Conservation (phyloP, 768 basidiomycete genomes). For the Pholiota molesta region DNA sequence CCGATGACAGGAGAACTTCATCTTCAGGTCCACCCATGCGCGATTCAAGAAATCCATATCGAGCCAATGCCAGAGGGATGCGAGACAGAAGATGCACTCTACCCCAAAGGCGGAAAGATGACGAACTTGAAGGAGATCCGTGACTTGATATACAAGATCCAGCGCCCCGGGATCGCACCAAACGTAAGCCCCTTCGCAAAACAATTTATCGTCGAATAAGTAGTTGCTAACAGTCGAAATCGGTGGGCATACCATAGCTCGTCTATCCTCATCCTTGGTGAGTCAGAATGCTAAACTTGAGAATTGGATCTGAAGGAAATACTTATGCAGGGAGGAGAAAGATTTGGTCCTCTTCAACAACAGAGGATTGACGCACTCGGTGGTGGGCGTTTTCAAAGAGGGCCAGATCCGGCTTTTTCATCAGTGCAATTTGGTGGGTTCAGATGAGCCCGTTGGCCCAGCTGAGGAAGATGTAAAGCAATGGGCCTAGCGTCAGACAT, state of each 20-base stretch:
- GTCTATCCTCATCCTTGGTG: constrained; percentile 90
- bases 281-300: constrained; percentile 13
- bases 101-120: constrained; percentile 79
- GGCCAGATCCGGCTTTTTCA: no score
- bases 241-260: constrained; percentile 39
- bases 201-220: background rate
- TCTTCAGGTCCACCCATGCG: constrained; percentile 89
- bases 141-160: constrained; percentile 78
- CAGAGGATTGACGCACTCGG: no score
- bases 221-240: background rate
- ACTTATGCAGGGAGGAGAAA: constrained; percentile 44
- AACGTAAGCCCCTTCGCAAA: constrained; percentile 39
- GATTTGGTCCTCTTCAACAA: constrained; percentile 47
- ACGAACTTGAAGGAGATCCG: constrained; percentile 73
- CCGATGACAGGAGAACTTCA: constrained; percentile 79
- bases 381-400: no score
- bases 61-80: constrained; percentile 66
- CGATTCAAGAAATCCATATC: constrained; percentile 64
- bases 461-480: no score
- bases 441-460: no score
- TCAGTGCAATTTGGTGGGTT: no score
- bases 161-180: constrained; percentile 88
- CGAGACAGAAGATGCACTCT: constrained; percentile 63
- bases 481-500: no score
- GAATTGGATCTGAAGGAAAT: background rate